phyloP scores from a whole-genome alignment of 257 asterid species.

The Paraleonurus japonicus region DNA sequence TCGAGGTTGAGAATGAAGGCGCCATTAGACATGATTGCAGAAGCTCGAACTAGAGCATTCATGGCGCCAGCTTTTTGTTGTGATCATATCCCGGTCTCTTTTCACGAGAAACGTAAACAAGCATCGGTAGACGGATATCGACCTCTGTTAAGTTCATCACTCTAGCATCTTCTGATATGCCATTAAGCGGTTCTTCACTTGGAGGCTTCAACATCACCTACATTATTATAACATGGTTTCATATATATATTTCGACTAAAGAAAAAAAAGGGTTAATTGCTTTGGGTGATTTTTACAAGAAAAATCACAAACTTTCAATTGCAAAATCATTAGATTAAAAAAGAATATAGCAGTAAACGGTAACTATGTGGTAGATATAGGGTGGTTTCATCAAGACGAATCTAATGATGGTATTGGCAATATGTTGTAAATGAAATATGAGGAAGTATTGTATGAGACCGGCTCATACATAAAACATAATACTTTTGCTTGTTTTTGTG shows the following conservation, averaged over 20 bases:
- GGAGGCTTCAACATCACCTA: constrained; percentile 88
- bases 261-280: not conserved
- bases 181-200: constrained; percentile 66
- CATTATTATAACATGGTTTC: constrained; percentile 14
- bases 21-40: constrained; percentile 81
- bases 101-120: constrained; percentile 77
- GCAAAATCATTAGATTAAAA: too few species aligned
- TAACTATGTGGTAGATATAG: not conserved
- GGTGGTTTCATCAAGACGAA: not conserved
- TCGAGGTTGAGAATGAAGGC: constrained; percentile 79
- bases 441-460: too few species aligned
- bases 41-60: constrained; percentile 82
- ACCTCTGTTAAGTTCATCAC: constrained; percentile 49
- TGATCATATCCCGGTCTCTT: constrained; percentile 83
- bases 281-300: too few species aligned
- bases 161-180: constrained; percentile 45
- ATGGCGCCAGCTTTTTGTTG: constrained; percentile 84
- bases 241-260: too few species aligned
- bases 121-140: constrained; percentile 79
- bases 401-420: too few species aligned
- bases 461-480: too few species aligned
- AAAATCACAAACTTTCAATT: too few species aligned
- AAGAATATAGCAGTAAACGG: not conserved
- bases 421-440: too few species aligned
- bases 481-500: too few species aligned